Conservation (phyloP, 148 eudicot species). For the Talinum fruticosum region DNA sequence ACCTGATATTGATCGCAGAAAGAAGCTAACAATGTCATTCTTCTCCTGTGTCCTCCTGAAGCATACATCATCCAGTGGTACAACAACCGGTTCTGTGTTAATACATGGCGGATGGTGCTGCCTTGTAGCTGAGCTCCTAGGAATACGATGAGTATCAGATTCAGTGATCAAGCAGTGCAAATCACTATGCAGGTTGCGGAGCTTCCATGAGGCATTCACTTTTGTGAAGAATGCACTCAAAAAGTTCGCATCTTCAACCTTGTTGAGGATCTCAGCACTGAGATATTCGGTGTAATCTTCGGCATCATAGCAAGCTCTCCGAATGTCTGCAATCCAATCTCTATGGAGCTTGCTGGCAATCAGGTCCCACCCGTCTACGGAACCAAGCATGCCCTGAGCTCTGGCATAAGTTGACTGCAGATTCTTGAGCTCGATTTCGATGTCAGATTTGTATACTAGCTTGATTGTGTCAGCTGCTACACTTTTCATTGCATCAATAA, state of each 20-base stretch:
- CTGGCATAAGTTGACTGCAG: constrained; percentile 14
- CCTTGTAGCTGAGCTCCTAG: background rate
- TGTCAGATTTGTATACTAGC: constrained; percentile 10
- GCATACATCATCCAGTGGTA: constrained; percentile 8
- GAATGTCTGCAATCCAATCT: constrained; percentile 20
- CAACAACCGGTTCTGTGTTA: constrained; percentile 1
- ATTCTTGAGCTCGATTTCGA: constrained; percentile 16
- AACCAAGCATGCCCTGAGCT: constrained; percentile 1
- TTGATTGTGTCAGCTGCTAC: constrained; percentile 9
- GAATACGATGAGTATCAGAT: background rate
- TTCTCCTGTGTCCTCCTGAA: constrained; percentile 16
- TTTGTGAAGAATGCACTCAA: constrained; percentile 8
- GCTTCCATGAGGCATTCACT: constrained; percentile 9
- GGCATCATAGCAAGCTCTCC: constrained; percentile 20
- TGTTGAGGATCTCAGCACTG: constrained; percentile 1
- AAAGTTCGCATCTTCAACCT: constrained; percentile 8
- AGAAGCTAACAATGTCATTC: constrained; percentile 1
- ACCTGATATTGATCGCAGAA: background rate
- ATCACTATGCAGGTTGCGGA: constrained; percentile 8
- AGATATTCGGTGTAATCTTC: constrained; percentile 14
- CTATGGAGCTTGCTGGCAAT: constrained; percentile 12
- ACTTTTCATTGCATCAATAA: constrained; percentile 19
- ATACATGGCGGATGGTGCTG: background rate
- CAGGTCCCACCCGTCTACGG: constrained; percentile 23
- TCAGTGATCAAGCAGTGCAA: background rate